Conservation (phyloP, 2,329 filamentous ascomycete species). For the Clarireedia homoeocarpa region DNA sequence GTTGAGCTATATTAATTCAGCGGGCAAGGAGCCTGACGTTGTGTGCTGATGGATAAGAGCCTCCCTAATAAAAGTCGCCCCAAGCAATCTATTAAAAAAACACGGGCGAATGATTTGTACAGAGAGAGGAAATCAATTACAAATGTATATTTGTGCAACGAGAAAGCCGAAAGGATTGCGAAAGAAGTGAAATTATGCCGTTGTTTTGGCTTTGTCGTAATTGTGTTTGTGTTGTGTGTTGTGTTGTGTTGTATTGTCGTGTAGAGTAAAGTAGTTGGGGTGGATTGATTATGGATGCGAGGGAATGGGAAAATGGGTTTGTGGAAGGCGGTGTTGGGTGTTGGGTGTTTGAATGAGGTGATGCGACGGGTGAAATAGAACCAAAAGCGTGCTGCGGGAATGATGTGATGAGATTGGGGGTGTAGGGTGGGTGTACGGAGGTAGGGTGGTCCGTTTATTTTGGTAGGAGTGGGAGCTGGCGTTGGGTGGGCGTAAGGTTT, state of each 20-base stretch:
- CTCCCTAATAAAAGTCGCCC: conserved; percentile 1
- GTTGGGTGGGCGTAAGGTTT: no score
- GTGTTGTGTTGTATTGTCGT: conserved; percentile 1
- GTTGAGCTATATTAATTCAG: conserved; percentile 3
- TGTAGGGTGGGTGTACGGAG: no score
- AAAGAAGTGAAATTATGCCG: background rate
- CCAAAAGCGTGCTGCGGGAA: no score
- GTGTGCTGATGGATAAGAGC: conserved; percentile 2
- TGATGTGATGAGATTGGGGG: no score
- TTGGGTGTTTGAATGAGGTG: background rate
- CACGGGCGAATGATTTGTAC: conserved; percentile 2
- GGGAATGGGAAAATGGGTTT: background rate
- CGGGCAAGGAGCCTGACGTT: conserved; percentile 1
- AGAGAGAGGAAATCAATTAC: conserved; percentile 1
- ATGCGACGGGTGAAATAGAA: background rate
- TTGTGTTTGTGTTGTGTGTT: background rate
- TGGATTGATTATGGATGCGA: background rate
- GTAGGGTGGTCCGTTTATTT: no score
- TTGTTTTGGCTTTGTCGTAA: background rate
- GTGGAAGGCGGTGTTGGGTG: no score
- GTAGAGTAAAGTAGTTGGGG: background rate
- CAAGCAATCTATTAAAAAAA: background rate
- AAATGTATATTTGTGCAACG: conserved; percentile 3
- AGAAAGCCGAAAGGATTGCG: background rate
- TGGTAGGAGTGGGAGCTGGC: no score